Conservation (phyloP, 208 protist species). For the Balamuthia mandrillaris region DNA sequence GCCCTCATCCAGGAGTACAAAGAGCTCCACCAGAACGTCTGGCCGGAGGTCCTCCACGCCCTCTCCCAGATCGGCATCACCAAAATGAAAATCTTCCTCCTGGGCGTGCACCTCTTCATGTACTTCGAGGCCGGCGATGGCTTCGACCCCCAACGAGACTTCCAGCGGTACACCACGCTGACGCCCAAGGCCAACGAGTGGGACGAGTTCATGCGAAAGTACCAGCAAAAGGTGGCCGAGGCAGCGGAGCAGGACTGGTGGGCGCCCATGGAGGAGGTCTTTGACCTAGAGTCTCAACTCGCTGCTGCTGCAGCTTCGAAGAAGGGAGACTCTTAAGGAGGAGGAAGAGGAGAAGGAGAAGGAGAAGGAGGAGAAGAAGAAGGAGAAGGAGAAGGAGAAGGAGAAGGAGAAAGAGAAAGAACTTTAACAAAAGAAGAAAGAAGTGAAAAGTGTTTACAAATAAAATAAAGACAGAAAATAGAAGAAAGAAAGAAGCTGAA, state of each 20-base stretch:
- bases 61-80: conserved; percentile 39
- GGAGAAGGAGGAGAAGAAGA: no score
- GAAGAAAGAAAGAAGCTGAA: no score
- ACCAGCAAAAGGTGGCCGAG: conserved; percentile 51
- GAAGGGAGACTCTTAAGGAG: no score
- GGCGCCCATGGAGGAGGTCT: conserved; percentile 42
- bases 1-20: conserved; percentile 42
- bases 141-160: conserved; percentile 41
- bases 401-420: no score
- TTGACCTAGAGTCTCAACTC: conserved; percentile 42
- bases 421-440: no score
- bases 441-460: no score
- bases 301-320: background rate
- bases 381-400: no score
- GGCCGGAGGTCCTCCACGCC: conserved; percentile 38
- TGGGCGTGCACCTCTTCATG: conserved; percentile 53
- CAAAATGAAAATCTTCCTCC: conserved; percentile 57
- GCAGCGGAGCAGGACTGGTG: conserved; percentile 42
- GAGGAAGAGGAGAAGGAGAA: no score
- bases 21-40: conserved; percentile 43
- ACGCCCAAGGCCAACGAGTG: conserved; percentile 48
- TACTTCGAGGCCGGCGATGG: conserved; percentile 45
- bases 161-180: conserved; percentile 40
- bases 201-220: conserved; percentile 55
- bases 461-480: no score